Conservation (phyloP, 495 filamentous ascomycete genomes). For the Chaetomidium leptoderma region DNA sequence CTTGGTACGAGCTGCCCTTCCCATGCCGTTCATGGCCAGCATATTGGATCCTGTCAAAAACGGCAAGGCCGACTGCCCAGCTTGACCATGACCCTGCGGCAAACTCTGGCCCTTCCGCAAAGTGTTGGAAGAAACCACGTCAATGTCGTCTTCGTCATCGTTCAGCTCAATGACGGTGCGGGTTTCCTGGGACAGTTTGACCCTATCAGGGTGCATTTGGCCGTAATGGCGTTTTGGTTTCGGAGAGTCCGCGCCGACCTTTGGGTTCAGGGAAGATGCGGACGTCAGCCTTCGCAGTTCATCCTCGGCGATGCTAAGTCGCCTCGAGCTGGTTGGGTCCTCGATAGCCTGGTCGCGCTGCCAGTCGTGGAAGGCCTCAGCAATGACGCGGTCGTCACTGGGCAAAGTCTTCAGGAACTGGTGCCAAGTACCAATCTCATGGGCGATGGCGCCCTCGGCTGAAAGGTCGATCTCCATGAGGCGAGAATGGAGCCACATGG, state of each 20-base stretch:
- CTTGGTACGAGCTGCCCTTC: neutral
- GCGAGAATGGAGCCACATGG: conserved; percentile 35
- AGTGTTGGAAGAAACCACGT: neutral
- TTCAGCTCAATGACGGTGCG: neutral
- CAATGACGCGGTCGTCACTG: conserved; percentile 18
- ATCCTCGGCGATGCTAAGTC: conserved; percentile 25
- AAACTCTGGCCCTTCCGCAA: neutral
- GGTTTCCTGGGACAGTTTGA: conserved; percentile 10
- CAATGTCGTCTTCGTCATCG: neutral
- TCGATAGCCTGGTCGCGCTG: conserved; percentile 16
- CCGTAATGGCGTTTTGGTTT: neutral
- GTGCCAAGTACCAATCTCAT: conserved; percentile 20
- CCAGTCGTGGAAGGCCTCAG: conserved; percentile 30
- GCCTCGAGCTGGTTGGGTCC: conserved; percentile 22
- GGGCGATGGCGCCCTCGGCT: conserved; percentile 13
- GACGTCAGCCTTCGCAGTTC: conserved; percentile 20
- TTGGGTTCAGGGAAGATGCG: neutral
- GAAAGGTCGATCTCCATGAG: conserved; percentile 28
- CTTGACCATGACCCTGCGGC: neutral
- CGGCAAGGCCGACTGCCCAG: neutral
- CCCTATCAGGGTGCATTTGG: conserved; percentile 24
- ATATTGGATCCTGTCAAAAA: conserved; percentile 25
- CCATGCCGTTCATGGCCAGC: conserved; percentile 9
- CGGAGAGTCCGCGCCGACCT: neutral
- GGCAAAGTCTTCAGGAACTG: conserved; percentile 2